These are phyloP conservation scores for Coemansia sp. DNA, from an alignment of 192 early-diverging fungal genomes.

Conservation along the genomic window DNA sequence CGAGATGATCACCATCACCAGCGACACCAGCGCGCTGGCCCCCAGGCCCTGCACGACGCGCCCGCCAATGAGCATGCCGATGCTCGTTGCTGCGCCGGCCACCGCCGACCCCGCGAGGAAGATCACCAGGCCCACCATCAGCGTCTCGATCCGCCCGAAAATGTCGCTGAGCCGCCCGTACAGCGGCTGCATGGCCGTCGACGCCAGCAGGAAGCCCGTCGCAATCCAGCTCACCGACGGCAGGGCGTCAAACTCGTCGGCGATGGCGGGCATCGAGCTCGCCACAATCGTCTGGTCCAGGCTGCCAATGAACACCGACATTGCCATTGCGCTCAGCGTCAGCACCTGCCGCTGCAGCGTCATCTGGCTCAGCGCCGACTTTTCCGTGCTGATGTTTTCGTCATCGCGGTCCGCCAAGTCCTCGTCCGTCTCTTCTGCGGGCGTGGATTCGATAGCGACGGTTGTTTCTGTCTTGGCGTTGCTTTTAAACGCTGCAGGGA, in stretches of 20 bases:
- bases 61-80: slow-evolving; percentile 67
- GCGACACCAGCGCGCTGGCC: slow-evolving; percentile 63
- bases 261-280: slow-evolving; percentile 64
- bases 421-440: background rate
- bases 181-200: slow-evolving; percentile 74
- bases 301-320: slow-evolving; percentile 50
- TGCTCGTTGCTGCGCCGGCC: slow-evolving; percentile 58
- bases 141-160: slow-evolving; percentile 69
- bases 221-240: slow-evolving; percentile 75
- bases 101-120: slow-evolving; percentile 59
- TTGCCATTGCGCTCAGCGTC: slow-evolving; percentile 33
- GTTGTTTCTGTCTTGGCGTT: background rate
- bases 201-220: slow-evolving; percentile 64
- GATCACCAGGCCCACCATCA: slow-evolving; percentile 58
- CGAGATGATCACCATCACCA: slow-evolving; percentile 65
- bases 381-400: slow-evolving; percentile 6
- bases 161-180: slow-evolving; percentile 83
- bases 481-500: background rate
- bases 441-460: background rate
- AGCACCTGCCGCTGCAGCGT: slow-evolving; percentile 16
- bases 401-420: slow-evolving; percentile 19
- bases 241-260: slow-evolving; percentile 57
- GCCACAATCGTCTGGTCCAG: slow-evolving; percentile 66
- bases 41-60: slow-evolving; percentile 69
- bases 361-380: slow-evolving; percentile 26